Conservation (phyloP, 345 rosid genomes). For the Populus tremula region DNA sequence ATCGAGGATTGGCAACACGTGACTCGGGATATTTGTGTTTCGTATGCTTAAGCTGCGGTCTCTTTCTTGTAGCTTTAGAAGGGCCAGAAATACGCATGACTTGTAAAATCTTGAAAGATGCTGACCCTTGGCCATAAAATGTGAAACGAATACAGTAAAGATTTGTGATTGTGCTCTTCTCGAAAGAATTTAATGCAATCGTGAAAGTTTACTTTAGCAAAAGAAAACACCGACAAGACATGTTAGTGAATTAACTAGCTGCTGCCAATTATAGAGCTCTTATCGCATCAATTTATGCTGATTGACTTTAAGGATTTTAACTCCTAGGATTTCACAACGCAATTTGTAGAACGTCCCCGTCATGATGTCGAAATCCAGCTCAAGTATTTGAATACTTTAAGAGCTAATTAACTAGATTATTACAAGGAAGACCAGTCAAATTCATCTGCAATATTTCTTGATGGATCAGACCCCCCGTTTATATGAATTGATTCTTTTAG, state of each 20-base stretch:
- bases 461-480: neutral
- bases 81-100: neutral
- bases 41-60: neutral
- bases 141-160: neutral
- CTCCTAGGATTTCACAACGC: neutral
- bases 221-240: neutral
- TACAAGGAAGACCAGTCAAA: neutral
- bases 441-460: too few species aligned
- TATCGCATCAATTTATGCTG: neutral
- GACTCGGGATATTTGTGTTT: constrained; percentile 5
- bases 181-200: neutral
- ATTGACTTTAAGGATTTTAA: neutral
- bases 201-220: neutral
- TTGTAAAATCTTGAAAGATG: neutral
- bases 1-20: constrained; percentile 6
- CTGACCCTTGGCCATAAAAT: neutral
- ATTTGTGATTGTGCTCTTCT: too few species aligned
- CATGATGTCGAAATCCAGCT: neutral
- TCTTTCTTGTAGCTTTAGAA: constrained; percentile 4
- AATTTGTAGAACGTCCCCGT: neutral
- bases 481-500: neutral
- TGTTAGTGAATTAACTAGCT: neutral
- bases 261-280: neutral
- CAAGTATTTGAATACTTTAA: too few species aligned
- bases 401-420: neutral